These are phyloP conservation scores for Eucalyptus camaldulensis DNA, from an alignment of 345 rosid species.

Conservation along the genomic window DNA sequence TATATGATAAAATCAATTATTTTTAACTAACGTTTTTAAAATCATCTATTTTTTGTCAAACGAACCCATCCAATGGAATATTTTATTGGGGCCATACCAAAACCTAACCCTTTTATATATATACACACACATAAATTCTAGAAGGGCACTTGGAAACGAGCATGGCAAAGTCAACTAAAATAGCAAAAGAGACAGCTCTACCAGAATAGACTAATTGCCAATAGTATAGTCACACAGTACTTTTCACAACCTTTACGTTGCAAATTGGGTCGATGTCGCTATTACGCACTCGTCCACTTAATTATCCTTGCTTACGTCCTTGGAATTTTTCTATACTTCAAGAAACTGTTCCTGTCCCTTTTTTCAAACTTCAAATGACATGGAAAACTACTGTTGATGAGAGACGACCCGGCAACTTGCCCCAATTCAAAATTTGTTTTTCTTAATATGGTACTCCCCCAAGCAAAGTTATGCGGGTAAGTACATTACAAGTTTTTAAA, in stretches of 20 bases:
- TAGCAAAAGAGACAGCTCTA: background rate
- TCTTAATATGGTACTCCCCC: background rate
- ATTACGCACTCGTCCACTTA: background rate
- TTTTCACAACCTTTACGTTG: background rate
- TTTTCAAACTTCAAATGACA: background rate
- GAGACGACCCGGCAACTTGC: background rate
- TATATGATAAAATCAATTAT: background rate
- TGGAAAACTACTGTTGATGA: background rate
- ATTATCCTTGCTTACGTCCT: background rate
- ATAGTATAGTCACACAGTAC: background rate
- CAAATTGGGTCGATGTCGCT: background rate
- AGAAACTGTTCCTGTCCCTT: background rate
- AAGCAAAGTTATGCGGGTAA: background rate
- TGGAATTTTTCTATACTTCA: background rate
- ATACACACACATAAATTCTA: background rate
- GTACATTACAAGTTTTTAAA: background rate
- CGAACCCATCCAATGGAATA: background rate
- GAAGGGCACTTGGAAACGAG: background rate
- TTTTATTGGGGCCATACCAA: background rate
- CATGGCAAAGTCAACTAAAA: background rate
- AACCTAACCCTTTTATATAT: background rate
- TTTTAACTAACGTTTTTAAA: background rate
- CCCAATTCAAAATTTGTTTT: background rate
- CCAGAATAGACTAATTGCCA: background rate
- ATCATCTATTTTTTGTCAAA: rapidly evolving